A percentile compares a stretch with the other conserved stretches of the same genome.
Evolutionary conservation across 164 flowering plant species (phyloP).

Genomic region (Macadamia tetraphylla): DNA sequence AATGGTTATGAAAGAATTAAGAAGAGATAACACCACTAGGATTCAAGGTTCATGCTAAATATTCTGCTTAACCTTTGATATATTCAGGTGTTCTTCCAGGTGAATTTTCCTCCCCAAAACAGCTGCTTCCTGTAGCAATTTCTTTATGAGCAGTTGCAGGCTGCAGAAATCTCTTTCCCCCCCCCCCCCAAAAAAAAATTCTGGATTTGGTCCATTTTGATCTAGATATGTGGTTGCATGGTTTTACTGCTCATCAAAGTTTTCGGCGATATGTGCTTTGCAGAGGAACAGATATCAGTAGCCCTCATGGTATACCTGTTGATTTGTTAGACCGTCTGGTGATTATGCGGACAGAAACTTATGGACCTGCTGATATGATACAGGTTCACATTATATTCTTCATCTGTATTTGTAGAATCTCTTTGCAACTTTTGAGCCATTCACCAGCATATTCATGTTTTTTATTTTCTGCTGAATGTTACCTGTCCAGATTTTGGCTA

Average conservation of each 20-base stretch:
- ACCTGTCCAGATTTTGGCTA: slow-evolving; percentile 52
- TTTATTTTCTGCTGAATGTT: not conserved
- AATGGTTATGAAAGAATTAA: too few relatives aligned
- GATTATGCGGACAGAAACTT: slow-evolving; percentile 58
- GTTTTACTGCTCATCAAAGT: not conserved
- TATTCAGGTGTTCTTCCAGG: too few relatives aligned
- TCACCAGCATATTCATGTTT: not conserved
- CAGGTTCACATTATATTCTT: slow-evolving; percentile 32
- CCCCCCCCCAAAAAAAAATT: too few relatives aligned
- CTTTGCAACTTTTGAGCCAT: not conserved
- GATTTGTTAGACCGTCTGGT: slow-evolving; percentile 69
- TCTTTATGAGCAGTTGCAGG: too few relatives aligned
- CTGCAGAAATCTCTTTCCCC: too few relatives aligned
- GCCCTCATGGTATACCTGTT: slow-evolving; percentile 83
- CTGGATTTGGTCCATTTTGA: too few relatives aligned
- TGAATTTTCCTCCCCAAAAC: too few relatives aligned
- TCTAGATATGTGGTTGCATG: too few relatives aligned
- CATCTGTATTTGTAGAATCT: not conserved
- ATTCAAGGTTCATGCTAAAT: too few relatives aligned
- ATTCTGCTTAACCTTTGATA: too few relatives aligned
- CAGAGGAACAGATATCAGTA: slow-evolving; percentile 74
- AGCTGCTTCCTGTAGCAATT: too few relatives aligned
- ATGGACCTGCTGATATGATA: slow-evolving; percentile 76
- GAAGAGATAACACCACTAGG: too few relatives aligned
- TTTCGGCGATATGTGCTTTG: slow-evolving; percentile 2